Evolutionary conservation across 2,329 filamentous ascomycete species (phyloP), one percentile per base, ranked within the genome.

Genomic region (Diplodia corticola): DNA sequence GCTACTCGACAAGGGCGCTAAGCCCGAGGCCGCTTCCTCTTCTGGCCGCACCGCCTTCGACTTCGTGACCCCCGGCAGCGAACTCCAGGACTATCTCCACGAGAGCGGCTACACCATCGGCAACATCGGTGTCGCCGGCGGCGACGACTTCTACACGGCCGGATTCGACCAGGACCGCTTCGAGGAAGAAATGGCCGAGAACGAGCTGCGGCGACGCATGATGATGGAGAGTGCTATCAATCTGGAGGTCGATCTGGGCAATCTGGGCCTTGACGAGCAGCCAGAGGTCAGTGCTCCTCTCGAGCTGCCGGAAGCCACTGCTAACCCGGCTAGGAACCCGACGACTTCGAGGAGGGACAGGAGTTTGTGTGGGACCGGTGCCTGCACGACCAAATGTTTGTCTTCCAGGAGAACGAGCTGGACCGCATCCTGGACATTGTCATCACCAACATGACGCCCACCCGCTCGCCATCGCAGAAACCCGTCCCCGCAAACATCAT

Each of bases 191-290:
- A 89, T 98, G 85, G 93, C 93, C 3, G 95, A 99, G 77, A 97
- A 92, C 71, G 95, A 98, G 78, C 88, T 97, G 86, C 92, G 94
- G 75, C 87, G 94, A 69, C 88, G 95, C 35, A 97, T 99, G 93
- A 97, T 98, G 94, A 95, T 96, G 87, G 95, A 99, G 77, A 99
- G 95, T 74, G 94, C 95, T 5, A 90, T 96, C 70, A 97, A 99
- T 76, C 83, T 99, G 40, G 95, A 99, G 78, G 95, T 99, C 49
- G 95, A 99, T 73, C 80, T 99, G 65, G 95, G 94, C 13, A 99
- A 97, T 72, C 87, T 99, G 66, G 95, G 95, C 33, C 89, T 99
- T 73, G 95, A 99, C 75, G 95, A 99, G 76, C 91, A 96, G 74
- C 92, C 93, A 63, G 95, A 98, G 83, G 92, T 93, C 80, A 72